Conservation (phyloP, 129 eudicot species). For the Flaveria ramosissima region DNA sequence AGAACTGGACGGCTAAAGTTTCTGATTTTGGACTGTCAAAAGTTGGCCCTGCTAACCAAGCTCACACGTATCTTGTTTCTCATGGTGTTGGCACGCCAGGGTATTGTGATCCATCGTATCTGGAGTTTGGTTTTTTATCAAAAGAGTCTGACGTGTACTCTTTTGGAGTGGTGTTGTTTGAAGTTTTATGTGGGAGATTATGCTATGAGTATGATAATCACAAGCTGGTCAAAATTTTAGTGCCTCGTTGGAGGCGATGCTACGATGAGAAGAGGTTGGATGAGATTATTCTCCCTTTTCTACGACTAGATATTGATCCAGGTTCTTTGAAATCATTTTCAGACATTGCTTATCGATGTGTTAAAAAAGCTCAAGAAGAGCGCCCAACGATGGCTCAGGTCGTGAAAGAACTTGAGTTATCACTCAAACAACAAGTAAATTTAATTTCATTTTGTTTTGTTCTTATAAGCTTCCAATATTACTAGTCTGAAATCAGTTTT, state of each 20-base stretch:
- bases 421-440: constrained; percentile 18
- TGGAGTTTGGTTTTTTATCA: background rate
- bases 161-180: constrained; percentile 28
- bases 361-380: constrained; percentile 4
- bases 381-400: constrained; percentile 9
- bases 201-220: background rate
- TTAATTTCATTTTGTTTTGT: background rate
- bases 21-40: constrained; percentile 30
- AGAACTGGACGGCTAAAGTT: constrained; percentile 9
- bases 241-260: constrained; percentile 16
- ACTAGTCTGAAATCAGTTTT: too few species aligned
- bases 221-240: background rate
- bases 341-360: background rate
- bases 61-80: background rate
- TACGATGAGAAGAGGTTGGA: constrained; percentile 16
- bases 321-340: constrained; percentile 10
- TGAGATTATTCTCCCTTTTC: constrained; percentile 1
- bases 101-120: constrained; percentile 26
- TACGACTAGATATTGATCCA: constrained; percentile 1
- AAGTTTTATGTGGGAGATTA: constrained; percentile 13
- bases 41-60: constrained; percentile 23
- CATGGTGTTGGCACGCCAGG: constrained; percentile 29
- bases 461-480: background rate
- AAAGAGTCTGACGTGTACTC: constrained; percentile 27
- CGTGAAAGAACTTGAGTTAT: constrained; percentile 10